phyloP scores from a whole-genome alignment of 2,329 filamentous ascomycete genomes.

The Fusarium lyarnte region DNA sequence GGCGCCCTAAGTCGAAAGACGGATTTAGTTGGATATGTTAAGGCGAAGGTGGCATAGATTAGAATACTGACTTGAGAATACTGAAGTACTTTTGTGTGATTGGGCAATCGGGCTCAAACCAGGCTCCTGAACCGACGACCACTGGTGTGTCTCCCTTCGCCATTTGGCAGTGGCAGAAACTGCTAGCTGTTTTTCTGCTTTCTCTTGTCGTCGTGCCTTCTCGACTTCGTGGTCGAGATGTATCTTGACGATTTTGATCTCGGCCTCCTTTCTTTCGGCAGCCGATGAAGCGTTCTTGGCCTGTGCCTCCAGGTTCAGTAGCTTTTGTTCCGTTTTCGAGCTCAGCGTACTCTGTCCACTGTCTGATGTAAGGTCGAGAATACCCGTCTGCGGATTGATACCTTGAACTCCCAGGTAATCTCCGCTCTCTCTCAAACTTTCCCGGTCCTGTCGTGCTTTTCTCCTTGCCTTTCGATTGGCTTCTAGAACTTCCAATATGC shows the following conservation, averaged over 20 bases:
- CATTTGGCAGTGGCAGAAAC: conserved; percentile 52
- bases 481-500: conserved; percentile 36
- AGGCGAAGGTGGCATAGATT: conserved; percentile 8
- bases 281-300: conserved; percentile 49
- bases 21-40: conserved; percentile 13
- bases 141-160: conserved; percentile 57
- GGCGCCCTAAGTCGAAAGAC: conserved; percentile 3
- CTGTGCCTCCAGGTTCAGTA: conserved; percentile 46
- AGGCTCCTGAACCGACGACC: conserved; percentile 63
- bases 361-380: conserved; percentile 60
- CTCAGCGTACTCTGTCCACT: conserved; percentile 54
- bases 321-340: conserved; percentile 45
- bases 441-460: conserved; percentile 50
- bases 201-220: conserved; percentile 56
- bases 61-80: conserved; percentile 36
- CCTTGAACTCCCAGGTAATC: conserved; percentile 69
- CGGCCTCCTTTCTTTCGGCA: conserved; percentile 57
- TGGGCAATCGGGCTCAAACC: conserved; percentile 60
- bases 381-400: conserved; percentile 65
- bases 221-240: conserved; percentile 47
- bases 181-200: conserved; percentile 49
- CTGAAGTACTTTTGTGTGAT: conserved; percentile 46
- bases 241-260: conserved; percentile 52
- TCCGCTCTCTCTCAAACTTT: conserved; percentile 61
- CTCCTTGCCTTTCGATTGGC: conserved; percentile 47